phyloP scores from a whole-genome alignment of 495 filamentous ascomycete species.

The Aspergillus haitiensis region DNA sequence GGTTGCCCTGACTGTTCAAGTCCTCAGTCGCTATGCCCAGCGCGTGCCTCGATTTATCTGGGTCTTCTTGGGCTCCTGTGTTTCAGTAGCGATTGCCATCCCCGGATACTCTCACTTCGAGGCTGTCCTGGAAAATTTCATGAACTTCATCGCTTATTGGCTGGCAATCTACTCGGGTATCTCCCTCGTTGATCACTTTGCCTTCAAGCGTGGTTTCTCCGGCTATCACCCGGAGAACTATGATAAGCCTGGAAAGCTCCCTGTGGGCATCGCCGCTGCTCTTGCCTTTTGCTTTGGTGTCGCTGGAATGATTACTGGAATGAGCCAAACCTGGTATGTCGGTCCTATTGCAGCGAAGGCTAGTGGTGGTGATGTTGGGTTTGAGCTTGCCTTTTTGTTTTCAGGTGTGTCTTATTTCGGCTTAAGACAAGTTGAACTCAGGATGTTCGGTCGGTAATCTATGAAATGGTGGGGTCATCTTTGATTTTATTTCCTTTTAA shows the following conservation, averaged over 20 bases:
- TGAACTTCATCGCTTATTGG: conserved; percentile 82
- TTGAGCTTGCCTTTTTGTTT: conserved; percentile 61
- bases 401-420: conserved; percentile 33
- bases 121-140: conserved; percentile 71
- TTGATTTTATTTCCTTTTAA: conserved; percentile 7
- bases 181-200: conserved; percentile 69
- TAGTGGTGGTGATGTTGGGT: conserved; percentile 76
- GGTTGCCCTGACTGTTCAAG: conserved; percentile 71
- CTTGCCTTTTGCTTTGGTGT: conserved; percentile 67
- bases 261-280: conserved; percentile 69
- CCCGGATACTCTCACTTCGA: conserved; percentile 76
- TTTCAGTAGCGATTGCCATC: conserved; percentile 74
- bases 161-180: conserved; percentile 79
- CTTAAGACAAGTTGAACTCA: conserved; percentile 40
- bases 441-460: conserved; percentile 36
- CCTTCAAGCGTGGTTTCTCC: conserved; percentile 66
- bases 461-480: background rate
- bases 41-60: conserved; percentile 76
- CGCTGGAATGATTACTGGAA: conserved; percentile 71
- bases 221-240: conserved; percentile 66
- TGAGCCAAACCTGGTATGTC: conserved; percentile 74
- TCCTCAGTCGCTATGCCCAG: conserved; percentile 63
- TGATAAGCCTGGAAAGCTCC: conserved; percentile 58
- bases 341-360: conserved; percentile 69
- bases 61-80: conserved; percentile 65